Conservation (phyloP, 768 basidiomycete genomes). For the Vararia minispora region DNA sequence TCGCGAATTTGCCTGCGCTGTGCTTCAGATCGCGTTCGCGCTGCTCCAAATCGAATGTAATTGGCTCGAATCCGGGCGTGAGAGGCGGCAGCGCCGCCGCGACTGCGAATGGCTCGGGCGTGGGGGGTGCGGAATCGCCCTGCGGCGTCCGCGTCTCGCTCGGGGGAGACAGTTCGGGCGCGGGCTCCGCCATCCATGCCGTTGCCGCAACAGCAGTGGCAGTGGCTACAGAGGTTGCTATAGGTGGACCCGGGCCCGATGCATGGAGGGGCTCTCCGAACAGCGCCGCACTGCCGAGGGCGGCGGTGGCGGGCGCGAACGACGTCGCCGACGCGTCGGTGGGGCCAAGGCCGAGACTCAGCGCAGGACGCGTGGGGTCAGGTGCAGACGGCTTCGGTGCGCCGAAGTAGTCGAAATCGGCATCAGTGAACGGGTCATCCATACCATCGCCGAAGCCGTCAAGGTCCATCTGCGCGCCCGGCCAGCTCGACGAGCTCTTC, state of each 20-base stretch:
- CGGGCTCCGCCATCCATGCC: slow-evolving; percentile 17
- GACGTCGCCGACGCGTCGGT: too few relatives aligned
- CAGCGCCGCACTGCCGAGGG: slow-evolving; percentile 14
- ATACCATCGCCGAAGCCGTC: slow-evolving; percentile 15
- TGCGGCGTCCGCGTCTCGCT: slow-evolving; percentile 42
- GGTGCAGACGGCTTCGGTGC: slow-evolving; percentile 18
- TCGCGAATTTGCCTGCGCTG: slow-evolving; percentile 56
- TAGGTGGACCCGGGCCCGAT: slow-evolving; percentile 21
- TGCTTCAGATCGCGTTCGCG: slow-evolving; percentile 65
- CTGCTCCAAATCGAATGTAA: slow-evolving; percentile 60
- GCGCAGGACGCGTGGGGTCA: slow-evolving; percentile 13
- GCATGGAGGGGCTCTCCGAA: slow-evolving; percentile 18
- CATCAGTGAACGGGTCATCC: slow-evolving; percentile 55
- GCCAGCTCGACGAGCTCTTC: too few relatives aligned
- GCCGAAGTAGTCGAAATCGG: slow-evolving; percentile 86
- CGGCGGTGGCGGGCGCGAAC: too few relatives aligned
- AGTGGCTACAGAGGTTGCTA: slow-evolving; percentile 20
- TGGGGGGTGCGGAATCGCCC: slow-evolving; percentile 13
- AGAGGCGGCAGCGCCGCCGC: slow-evolving; percentile 12
- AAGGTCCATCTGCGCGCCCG: slow-evolving; percentile 19
- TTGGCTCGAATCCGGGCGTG: slow-evolving; percentile 48
- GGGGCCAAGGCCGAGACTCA: slow-evolving; percentile 10
- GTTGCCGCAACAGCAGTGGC: slow-evolving; percentile 16
- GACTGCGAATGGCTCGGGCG: slow-evolving; percentile 4
- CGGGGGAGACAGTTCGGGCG: slow-evolving; percentile 34